Conservation (phyloP, 2,329 filamentous ascomycete species). For the Xylaria sp. region DNA sequence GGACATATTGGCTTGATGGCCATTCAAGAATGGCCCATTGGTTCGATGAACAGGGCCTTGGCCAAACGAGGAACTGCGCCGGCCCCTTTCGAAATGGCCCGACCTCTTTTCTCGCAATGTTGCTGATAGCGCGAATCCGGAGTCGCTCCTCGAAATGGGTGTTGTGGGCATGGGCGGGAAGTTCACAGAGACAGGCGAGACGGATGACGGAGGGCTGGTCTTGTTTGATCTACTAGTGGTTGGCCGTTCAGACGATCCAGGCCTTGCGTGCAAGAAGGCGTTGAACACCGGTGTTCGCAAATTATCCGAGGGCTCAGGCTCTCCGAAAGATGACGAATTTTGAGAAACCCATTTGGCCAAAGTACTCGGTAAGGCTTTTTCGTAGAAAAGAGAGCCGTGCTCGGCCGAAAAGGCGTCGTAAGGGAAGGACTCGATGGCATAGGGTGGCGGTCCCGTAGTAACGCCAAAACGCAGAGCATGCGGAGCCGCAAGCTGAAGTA, state of each 20-base stretch:
- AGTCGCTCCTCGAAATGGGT: slow-evolving; percentile 86
- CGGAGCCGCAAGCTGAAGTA: slow-evolving; percentile 87
- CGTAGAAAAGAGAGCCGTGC: slow-evolving; percentile 76
- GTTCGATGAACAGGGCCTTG: slow-evolving; percentile 68
- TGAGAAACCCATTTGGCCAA: slow-evolving; percentile 86
- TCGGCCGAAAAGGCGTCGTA: slow-evolving; percentile 89
- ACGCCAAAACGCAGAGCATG: slow-evolving; percentile 88
- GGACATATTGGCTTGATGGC: slow-evolving; percentile 61
- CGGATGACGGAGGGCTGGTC: slow-evolving; percentile 64
- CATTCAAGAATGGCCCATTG: slow-evolving; percentile 73
- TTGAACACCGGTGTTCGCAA: slow-evolving; percentile 78
- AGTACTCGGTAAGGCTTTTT: slow-evolving; percentile 69
- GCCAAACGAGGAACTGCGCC: slow-evolving; percentile 92
- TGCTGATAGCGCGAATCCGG: slow-evolving; percentile 82
- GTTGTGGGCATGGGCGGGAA: slow-evolving; percentile 78
- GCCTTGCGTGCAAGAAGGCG: slow-evolving; percentile 78
- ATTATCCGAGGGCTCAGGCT: slow-evolving; percentile 56
- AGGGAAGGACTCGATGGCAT: slow-evolving; percentile 90
- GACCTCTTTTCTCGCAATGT: slow-evolving; percentile 93
- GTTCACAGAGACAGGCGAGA: slow-evolving; percentile 76
- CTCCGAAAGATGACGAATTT: slow-evolving; percentile 85
- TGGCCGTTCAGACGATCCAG: slow-evolving; percentile 73
- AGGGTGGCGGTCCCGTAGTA: slow-evolving; percentile 83
- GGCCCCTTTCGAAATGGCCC: slow-evolving; percentile 77
- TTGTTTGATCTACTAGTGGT: slow-evolving; percentile 69